Conservation (phyloP, 179 eudicot species). For the Heliamphora pulchella region DNA sequence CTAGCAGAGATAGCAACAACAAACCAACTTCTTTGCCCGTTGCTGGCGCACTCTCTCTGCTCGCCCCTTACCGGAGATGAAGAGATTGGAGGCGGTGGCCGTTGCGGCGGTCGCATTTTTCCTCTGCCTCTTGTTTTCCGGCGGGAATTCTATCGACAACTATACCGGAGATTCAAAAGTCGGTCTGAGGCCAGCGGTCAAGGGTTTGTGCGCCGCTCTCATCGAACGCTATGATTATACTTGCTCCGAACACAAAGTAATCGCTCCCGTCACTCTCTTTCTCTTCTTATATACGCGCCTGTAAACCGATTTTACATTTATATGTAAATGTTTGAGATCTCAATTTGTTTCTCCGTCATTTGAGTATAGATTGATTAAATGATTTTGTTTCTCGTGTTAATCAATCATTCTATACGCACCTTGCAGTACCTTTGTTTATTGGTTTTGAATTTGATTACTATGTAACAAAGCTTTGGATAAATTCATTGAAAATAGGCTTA, state of each 20-base stretch:
- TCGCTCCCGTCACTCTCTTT: conserved; percentile 5
- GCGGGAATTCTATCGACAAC: conserved; percentile 12
- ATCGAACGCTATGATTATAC: conserved; percentile 52
- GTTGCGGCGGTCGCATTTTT: background rate
- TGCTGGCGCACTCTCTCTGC: background rate
- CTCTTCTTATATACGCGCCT: background rate
- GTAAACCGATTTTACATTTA: background rate
- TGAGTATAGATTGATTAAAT: background rate
- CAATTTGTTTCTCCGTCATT: no score
- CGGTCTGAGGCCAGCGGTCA: conserved; percentile 25
- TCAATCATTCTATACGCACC: background rate
- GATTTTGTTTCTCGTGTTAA: background rate
- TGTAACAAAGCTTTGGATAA: no score
- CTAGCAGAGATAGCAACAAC: no score
- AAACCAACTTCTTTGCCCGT: background rate
- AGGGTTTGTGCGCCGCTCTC: conserved; percentile 51
- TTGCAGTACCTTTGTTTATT: no score
- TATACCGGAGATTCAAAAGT: conserved; percentile 12
- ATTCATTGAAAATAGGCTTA: no score
- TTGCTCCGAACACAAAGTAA: conserved; percentile 75
- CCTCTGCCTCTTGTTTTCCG: conserved; percentile 16
- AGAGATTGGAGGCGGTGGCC: conserved; percentile 7
- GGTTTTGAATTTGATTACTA: no score
- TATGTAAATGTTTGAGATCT: no score
- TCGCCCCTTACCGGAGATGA: conserved; percentile 8